Percentiles rank a stretch among this genome's conserved stretches.
Evolutionary conservation across 371 early-diverging fungal genomes (phyloP).

Genomic region (Lichtheimia ornata): DNA sequence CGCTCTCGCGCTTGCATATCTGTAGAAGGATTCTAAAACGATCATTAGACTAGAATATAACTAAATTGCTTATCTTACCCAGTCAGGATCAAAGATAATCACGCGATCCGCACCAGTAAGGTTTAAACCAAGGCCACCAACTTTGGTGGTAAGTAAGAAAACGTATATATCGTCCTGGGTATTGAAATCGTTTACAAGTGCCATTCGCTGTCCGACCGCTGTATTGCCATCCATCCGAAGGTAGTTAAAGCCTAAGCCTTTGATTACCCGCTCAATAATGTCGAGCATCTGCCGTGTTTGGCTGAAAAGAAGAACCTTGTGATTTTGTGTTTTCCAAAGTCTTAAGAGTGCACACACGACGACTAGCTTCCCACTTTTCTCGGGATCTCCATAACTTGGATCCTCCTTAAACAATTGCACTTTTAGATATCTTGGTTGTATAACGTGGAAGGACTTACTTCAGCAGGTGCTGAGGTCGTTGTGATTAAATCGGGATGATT

Average conservation of each 20-base stretch:
- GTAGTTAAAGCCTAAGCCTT: conserved; percentile 56
- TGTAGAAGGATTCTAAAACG: conserved; percentile 86
- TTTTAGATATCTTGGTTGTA: not conserved
- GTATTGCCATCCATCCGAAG: conserved; percentile 97
- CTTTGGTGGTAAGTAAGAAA: conserved; percentile 96
- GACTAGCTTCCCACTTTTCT: conserved; percentile 85
- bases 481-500: conserved; percentile 92
- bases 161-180: conserved; percentile 66
- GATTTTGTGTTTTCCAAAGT: conserved; percentile 84
- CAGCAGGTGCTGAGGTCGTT: conserved; percentile 17
- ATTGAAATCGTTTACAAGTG: conserved; percentile 91
- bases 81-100: conserved; percentile 98
- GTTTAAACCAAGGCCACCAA: conserved; percentile 97
- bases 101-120: conserved; percentile 95
- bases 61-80: conserved; percentile 59
- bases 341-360: conserved; percentile 84
- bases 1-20: conserved; percentile 98
- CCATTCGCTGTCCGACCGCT: conserved; percentile 76
- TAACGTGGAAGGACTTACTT: conserved; percentile 6
- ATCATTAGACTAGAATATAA: not conserved
- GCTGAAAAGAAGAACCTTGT: conserved; percentile 92
- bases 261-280: conserved; percentile 81
- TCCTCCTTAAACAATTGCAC: conserved; percentile 20
- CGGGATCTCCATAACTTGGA: conserved; percentile 65
- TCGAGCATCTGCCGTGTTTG: conserved; percentile 97